Base-by-base conservation (phyloP, 345 rosid genomes). In the Boechera stricta region DNA sequence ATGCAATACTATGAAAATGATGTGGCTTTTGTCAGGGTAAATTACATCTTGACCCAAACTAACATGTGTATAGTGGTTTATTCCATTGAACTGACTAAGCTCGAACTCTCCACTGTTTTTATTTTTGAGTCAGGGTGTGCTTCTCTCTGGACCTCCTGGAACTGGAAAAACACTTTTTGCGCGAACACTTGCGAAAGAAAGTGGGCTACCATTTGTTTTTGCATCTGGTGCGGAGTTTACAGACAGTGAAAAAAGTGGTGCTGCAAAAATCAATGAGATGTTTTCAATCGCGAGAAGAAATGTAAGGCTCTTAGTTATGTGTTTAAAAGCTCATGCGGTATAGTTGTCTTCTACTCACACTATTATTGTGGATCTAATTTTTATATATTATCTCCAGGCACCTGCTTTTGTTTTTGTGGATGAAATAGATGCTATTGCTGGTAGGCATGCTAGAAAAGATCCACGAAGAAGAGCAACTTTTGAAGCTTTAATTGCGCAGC, bases 141-240 rank as follows among this genome's bases (percentile, higher is more conserved):
- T 94, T 85, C 91, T 94, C 29, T 89, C 95, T 54, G 98, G 98
- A 75, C 98, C 97, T 73, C 98, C 98, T 73, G 98, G 98, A 78
- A 94, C 98, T 8, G 98, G 98, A 53, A 94, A 94, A 82, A 94
- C 98, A 51, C 95, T 92, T 74, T 94, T 94, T 87, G 98, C 98
- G 0, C 84, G 98, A 77, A 88, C 98, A 55, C 95, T 94, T 70
- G 84, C 98, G 36, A 94, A 94, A 82, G 92, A 89, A 86, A 89
- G 98, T 83, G 98, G 98, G 57, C 74, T 92, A 79, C 97, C 98
- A 49, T 92, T 94, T 64, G 94, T 94, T 74, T 92, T 89, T 85
- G 97, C 98, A 71, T 92, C 98, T 54, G 98, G 97, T 79, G 98
- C 97, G 1, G 97, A 94, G 86, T 90, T 94, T 77, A 89, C 95